phyloP scores from a whole-genome alignment of 208 protist genomes.

The Acanthamoeba quina region DNA sequence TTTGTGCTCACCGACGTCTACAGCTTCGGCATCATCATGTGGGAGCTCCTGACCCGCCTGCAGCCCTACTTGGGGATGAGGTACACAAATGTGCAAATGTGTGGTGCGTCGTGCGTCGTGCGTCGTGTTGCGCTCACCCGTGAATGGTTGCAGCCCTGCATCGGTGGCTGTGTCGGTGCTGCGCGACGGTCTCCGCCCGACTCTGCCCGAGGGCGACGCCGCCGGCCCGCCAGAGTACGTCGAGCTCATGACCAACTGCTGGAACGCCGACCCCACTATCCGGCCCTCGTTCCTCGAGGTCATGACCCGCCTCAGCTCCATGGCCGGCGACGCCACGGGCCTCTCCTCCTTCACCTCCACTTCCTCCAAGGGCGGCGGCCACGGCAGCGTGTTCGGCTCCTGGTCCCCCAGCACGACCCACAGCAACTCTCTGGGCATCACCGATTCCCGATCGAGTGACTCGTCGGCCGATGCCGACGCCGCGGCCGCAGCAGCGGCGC shows the following conservation, averaged over 20 bases:
- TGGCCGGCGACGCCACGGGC: background rate
- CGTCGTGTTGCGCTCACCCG: background rate
- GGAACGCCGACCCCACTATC: background rate
- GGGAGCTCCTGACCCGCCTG: constrained; percentile 17
- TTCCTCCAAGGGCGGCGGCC: background rate
- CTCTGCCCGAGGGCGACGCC: background rate
- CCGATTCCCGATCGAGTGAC: no score
- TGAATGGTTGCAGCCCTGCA: background rate
- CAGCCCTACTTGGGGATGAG: background rate
- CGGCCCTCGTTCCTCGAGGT: constrained; percentile 29
- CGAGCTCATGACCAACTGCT: background rate
- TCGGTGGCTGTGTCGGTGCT: constrained; percentile 32
- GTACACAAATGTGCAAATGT: background rate
- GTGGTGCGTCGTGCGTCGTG: constrained; percentile 59
- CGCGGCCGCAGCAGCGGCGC: background rate
- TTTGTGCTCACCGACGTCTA: constrained; percentile 2
- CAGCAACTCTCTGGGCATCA: no score
- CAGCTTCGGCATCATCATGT: constrained; percentile 52
- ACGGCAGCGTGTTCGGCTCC: background rate
- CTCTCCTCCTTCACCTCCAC: background rate
- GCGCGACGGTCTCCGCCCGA: background rate
- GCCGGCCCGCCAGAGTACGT: background rate
- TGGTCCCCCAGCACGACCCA: no score
- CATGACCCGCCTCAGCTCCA: background rate
- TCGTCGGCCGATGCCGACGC: background rate